Evolutionary conservation across 495 filamentous ascomycete genomes (phyloP).

Genomic region (Penicillium steckii): DNA sequence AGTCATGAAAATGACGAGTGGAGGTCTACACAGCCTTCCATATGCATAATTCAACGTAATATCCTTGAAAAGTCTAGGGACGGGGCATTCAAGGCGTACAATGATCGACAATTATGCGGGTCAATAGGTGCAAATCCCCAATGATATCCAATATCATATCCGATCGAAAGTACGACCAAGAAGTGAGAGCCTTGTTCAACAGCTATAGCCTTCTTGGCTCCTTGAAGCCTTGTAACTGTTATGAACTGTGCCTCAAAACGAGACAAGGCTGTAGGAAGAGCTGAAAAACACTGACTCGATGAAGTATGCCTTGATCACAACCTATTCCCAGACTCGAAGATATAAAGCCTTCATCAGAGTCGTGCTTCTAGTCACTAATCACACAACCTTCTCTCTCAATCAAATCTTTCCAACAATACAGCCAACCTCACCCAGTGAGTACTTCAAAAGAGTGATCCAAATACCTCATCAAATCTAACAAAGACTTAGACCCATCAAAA

Average conservation of each 20-base stretch:
- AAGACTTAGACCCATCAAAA: not conserved
- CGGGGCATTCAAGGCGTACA: not conserved
- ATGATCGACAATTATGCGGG: not conserved
- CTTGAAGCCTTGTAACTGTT: not conserved
- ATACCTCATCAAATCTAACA: not conserved
- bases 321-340: not conserved
- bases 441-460: not conserved
- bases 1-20: no score
- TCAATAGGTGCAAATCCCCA: not conserved
- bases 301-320: not conserved
- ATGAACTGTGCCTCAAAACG: not conserved
- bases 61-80: no score
- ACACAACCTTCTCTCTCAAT: not conserved
- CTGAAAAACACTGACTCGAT: not conserved
- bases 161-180: not conserved
- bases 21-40: no score
- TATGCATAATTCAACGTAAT: no score
- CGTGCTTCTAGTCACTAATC: not conserved
- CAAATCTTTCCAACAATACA: not conserved
- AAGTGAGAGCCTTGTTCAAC: not conserved
- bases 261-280: not conserved
- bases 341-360: not conserved
- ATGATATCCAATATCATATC: not conserved
- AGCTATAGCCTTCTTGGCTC: not conserved
- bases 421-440: not conserved